Conservation (phyloP, 2,329 filamentous ascomycete species). For the Botrytis fabae region DNA sequence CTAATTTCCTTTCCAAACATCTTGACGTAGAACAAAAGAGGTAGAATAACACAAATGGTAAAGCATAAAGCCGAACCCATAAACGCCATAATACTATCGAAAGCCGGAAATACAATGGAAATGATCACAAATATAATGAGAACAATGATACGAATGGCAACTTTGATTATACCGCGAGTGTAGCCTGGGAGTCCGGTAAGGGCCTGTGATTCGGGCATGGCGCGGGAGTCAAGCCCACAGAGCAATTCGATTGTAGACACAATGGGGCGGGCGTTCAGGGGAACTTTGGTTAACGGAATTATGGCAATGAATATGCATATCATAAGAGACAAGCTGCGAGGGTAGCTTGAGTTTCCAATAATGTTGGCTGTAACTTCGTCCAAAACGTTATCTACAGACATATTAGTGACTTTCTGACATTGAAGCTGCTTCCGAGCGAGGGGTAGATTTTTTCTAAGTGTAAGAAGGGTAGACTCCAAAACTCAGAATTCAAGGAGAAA, state of each 20-base stretch:
- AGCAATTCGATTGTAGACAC: constrained; percentile 82
- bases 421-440: neutral
- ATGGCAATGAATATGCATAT: constrained; percentile 87
- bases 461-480: neutral
- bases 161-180: constrained; percentile 59
- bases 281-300: constrained; percentile 94
- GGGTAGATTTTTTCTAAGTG: too few relatives aligned
- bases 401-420: neutral
- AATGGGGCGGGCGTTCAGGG: constrained; percentile 84
- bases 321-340: constrained; percentile 68
- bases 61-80: constrained; percentile 90
- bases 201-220: constrained; percentile 48
- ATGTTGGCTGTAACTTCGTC: constrained; percentile 94
- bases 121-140: constrained; percentile 74
- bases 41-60: constrained; percentile 89
- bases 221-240: constrained; percentile 57
- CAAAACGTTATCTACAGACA: constrained; percentile 51
- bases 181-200: constrained; percentile 56
- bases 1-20: constrained; percentile 76
- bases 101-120: constrained; percentile 66
- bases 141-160: constrained; percentile 63
- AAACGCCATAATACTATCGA: constrained; percentile 71
- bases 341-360: constrained; percentile 72
- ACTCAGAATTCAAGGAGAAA: neutral
- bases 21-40: constrained; percentile 85